These are phyloP conservation scores for Rosa multiflora DNA, from an alignment of 306 rosid genomes.

Conservation along the genomic window DNA sequence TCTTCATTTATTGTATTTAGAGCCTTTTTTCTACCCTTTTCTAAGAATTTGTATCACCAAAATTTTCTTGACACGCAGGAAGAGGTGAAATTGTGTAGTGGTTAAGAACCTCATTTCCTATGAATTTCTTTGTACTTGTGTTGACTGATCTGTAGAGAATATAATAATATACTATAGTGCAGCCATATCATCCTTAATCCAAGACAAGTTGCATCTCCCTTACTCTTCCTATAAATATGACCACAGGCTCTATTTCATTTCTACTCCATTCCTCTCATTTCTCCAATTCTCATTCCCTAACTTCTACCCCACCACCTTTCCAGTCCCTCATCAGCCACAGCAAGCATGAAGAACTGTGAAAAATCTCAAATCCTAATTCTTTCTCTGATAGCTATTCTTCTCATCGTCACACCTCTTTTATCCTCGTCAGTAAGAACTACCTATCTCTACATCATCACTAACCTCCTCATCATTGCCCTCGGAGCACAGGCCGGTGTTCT, in stretches of 20 bases:
- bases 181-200: neutral
- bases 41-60: neutral
- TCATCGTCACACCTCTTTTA: slow-evolving; percentile 54
- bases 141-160: neutral
- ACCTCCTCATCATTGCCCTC: slow-evolving; percentile 60
- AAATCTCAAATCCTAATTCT: slow-evolving; percentile 57
- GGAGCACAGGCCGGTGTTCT: slow-evolving; percentile 84
- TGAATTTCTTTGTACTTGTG: slow-evolving; percentile 11
- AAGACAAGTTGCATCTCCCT: neutral
- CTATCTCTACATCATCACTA: slow-evolving; percentile 60
- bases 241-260: slow-evolving; percentile 25
- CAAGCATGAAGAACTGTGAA: slow-evolving; percentile 44
- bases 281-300: slow-evolving; percentile 12
- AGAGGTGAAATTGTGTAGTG: neutral
- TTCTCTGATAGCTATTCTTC: slow-evolving; percentile 49
- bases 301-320: slow-evolving; percentile 11
- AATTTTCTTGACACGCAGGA: neutral
- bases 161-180: slow-evolving; percentile 2
- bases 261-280: slow-evolving; percentile 15
- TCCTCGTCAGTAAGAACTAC: slow-evolving; percentile 59
- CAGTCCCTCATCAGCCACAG: slow-evolving; percentile 8
- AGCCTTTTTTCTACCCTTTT: neutral
- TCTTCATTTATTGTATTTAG: neutral
- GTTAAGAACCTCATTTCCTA: neutral
- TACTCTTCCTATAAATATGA: slow-evolving; percentile 36